Base-by-base conservation (phyloP, 148 eudicot genomes). In the Rhododendron mucronatum region DNA sequence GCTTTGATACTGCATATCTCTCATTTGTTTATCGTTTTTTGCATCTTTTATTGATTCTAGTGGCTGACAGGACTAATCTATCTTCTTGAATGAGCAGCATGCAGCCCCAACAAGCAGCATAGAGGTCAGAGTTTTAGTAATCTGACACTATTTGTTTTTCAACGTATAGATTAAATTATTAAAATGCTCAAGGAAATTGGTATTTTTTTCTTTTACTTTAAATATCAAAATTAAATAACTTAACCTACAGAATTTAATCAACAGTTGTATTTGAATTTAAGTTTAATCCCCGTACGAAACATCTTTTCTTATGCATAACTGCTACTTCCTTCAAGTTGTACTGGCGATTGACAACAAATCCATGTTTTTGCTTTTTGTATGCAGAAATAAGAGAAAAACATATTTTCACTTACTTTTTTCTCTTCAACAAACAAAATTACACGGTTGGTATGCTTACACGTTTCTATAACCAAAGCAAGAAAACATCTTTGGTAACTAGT, bases 21-120 rank as follows among this genome's bases (percentile, higher is more conserved):
- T 71, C 5, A 5, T 30, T 30, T 30, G 2, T 59, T 81, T 87
- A 73, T 85, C 71, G 47, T 71, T 82, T 57, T 87, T 85, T 82
- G 83, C 86, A 90, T 89, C 87, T 88, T 92, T 89, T 85, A 91
- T 90, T 92, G 90, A 91, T 92, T 92, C 89, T 88, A 89, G 91
- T 94, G 90, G 85, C 89, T 92, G 94, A 93, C 94, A 91, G 92
- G 94, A 94, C 89, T 93, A 90, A 90, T 90, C 73, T 91, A 89
- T 93, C 91, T 92, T 92, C 78, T 93, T 92, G 88, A 85, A 89
- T 91, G 88, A 89, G 96, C 98, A 96, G 98, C 87, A 87, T 83
- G 89, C 87, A 89, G 91, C 79, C 30, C 87, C 90, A 59, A 69
- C 89, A 61, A 82, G 81, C 80, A 87, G 84, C 89, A 89, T 92